phyloP scores from a whole-genome alignment of 2,329 filamentous ascomycete species.

The Whalleya microplaca region DNA sequence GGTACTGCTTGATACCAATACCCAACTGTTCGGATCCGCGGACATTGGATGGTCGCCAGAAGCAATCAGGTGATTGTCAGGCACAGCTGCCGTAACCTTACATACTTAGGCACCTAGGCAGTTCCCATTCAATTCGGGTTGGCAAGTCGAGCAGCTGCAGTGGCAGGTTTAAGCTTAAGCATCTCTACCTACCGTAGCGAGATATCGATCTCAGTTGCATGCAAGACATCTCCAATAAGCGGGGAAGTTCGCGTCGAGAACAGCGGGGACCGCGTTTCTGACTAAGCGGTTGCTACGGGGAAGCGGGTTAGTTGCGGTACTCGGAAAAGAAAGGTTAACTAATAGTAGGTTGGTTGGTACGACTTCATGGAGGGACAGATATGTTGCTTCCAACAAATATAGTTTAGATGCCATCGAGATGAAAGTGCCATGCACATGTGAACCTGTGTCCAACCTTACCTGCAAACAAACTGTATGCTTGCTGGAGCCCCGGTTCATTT shows the following conservation, averaged over 20 bases:
- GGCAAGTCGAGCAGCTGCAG: neutral
- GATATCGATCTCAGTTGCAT: neutral
- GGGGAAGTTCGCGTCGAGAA: constrained; percentile 19
- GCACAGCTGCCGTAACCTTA: neutral
- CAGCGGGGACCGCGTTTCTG: constrained; percentile 19
- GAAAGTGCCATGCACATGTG: neutral
- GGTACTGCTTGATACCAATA: neutral
- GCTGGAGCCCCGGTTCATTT: neutral
- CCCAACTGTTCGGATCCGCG: neutral
- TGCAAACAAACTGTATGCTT: neutral
- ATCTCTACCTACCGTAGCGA: neutral
- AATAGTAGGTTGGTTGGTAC: no score
- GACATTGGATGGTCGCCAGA: neutral
- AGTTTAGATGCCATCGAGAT: neutral
- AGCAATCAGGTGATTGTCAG: neutral
- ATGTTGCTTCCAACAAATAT: neutral
- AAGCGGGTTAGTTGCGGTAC: neutral
- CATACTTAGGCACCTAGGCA: neutral
- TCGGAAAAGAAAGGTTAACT: constrained; percentile 6
- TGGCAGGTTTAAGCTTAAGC: neutral
- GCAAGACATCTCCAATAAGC: constrained; percentile 7
- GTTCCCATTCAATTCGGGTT: neutral
- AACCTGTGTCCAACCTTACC: constrained; percentile 1
- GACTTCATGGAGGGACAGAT: neutral
- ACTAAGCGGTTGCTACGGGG: constrained; percentile 19